phyloP scores from a whole-genome alignment of 139 green algal genomes.

The Tetraselmis chui region DNA sequence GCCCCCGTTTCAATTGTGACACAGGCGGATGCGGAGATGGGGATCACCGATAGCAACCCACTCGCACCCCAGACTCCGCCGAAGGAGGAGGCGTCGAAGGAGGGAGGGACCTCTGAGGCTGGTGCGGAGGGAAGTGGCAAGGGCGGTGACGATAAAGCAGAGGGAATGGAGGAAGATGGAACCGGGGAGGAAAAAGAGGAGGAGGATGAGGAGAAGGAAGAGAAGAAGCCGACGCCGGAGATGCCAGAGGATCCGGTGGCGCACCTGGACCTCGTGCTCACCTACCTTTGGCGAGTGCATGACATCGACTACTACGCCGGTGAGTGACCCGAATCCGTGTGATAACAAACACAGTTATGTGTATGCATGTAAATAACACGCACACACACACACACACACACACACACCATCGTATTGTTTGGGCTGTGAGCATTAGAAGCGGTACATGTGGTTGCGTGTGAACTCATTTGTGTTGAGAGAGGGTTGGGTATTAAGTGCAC shows the following conservation, averaged over 20 bases:
- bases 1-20: too few species aligned
- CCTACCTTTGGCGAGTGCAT: constrained; percentile 88
- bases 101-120: neutral
- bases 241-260: constrained; percentile 26
- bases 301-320: constrained; percentile 84
- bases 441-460: too few species aligned
- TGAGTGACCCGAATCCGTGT: constrained; percentile 5
- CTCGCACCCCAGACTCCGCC: constrained; percentile 23
- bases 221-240: constrained; percentile 15
- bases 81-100: neutral
- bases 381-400: too few species aligned
- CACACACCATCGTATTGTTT: too few species aligned
- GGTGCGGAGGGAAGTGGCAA: neutral
- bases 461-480: too few species aligned
- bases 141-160: too few species aligned
- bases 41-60: constrained; percentile 42
- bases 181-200: constrained; percentile 12
- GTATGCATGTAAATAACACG: too few species aligned
- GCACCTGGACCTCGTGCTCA: constrained; percentile 73
- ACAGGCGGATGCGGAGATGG: constrained; percentile 73
- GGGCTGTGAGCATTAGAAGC: too few species aligned
- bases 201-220: constrained; percentile 22
- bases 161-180: constrained; percentile 11
- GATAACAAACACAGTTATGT: too few species aligned
- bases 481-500: too few species aligned